Evolutionary conservation across 495 filamentous ascomycete genomes (phyloP).

Genomic region (Talaromyces adpressus): DNA sequence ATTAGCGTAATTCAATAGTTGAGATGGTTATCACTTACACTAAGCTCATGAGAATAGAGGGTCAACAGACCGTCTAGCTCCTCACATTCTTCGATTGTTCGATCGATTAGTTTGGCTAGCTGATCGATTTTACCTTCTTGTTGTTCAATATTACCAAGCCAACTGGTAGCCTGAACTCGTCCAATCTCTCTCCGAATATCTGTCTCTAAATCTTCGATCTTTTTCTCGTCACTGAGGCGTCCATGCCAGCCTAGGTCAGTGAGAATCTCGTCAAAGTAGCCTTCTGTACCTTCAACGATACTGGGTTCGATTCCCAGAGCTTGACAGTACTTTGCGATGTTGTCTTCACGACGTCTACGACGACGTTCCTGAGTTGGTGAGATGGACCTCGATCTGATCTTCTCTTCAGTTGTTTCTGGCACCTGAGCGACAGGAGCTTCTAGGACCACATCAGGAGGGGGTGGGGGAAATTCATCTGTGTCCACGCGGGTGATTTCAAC

Average conservation of each 20-base stretch:
- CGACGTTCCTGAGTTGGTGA: constrained; percentile 40
- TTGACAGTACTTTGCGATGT: constrained; percentile 72
- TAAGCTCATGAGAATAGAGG: constrained; percentile 87
- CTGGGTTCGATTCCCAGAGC: constrained; percentile 65
- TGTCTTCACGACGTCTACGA: constrained; percentile 60
- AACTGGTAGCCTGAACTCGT: constrained; percentile 85
- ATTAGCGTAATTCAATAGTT: background rate
- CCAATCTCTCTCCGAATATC: constrained; percentile 83
- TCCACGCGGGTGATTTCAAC: constrained; percentile 32
- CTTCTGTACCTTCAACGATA: constrained; percentile 59
- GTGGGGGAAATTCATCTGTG: constrained; percentile 18
- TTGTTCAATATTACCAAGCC: constrained; percentile 80
- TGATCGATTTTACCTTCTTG: constrained; percentile 82
- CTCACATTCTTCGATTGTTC: constrained; percentile 86
- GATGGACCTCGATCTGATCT: constrained; percentile 21
- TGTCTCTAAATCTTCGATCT: constrained; percentile 73
- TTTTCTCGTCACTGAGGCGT: constrained; percentile 58
- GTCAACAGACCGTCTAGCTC: constrained; percentile 90
- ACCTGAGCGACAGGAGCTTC: constrained; percentile 25
- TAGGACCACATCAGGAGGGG: constrained; percentile 24
- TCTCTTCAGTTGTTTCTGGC: constrained; percentile 17
- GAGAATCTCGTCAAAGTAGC: constrained; percentile 70
- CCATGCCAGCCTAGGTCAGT: constrained; percentile 89
- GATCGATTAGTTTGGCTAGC: constrained; percentile 77
- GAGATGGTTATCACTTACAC: constrained; percentile 68